These are phyloP conservation scores for Candida piceae DNA, from an alignment of 805 yeast genomes.

Conservation along the genomic window DNA sequence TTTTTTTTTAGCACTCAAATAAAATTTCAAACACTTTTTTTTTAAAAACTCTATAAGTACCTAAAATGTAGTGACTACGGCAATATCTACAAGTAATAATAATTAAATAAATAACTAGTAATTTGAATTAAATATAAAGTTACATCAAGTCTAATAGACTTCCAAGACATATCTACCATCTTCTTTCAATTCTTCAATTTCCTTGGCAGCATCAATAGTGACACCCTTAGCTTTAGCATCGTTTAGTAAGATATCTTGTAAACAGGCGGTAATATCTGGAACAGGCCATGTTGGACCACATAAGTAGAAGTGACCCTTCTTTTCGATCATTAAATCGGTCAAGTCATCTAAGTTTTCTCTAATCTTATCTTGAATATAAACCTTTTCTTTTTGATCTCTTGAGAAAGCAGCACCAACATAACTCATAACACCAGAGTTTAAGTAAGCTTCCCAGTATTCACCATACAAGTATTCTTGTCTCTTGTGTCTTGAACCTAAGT, in stretches of 20 bases:
- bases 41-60: no score
- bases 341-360: slow-evolving; percentile 68
- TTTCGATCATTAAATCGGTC: slow-evolving; percentile 70
- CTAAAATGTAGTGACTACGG: no score
- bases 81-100: no score
- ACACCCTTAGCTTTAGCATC: slow-evolving; percentile 69
- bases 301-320: slow-evolving; percentile 86
- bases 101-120: background rate
- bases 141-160: slow-evolving; percentile 55
- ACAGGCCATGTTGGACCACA: slow-evolving; percentile 99
- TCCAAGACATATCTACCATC: slow-evolving; percentile 87
- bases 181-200: slow-evolving; percentile 91
- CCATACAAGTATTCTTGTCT: slow-evolving; percentile 94
- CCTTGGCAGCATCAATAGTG: slow-evolving; percentile 66
- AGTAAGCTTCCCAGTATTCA: slow-evolving; percentile 95
- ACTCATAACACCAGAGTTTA: slow-evolving; percentile 86
- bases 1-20: background rate
- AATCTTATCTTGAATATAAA: slow-evolving; percentile 92
- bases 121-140: background rate
- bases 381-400: slow-evolving; percentile 92
- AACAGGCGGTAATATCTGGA: slow-evolving; percentile 88
- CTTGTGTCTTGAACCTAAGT: slow-evolving; percentile 91
- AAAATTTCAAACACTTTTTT: no score
- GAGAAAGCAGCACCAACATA: slow-evolving; percentile 98
- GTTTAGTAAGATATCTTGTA: slow-evolving; percentile 69